Base-by-base conservation (phyloP, 305 asterid genomes). In the Petunia hybrid region DNA sequence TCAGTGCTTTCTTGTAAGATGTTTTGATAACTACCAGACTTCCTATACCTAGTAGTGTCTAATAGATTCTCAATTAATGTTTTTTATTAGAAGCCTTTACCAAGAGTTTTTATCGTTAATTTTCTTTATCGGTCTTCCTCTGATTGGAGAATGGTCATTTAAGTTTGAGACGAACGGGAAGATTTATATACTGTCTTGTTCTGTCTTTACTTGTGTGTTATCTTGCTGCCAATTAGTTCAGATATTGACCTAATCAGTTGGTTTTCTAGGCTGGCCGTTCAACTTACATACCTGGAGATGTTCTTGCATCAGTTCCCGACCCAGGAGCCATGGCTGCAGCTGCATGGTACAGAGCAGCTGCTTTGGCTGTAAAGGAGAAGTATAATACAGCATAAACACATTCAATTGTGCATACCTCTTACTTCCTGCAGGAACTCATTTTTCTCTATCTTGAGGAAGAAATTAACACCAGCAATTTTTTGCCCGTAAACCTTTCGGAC, bases 261-360 rank as follows among this genome's bases (percentile, higher is more conserved):
- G 31, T 69, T 82, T 86, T 90, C 85, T 88, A 96, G 99, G 99
- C 98, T 42, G 99, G 99, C 51, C 94, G 99, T 35, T 94, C 99
- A 55, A 90, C 96, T 0, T 96, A 94, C 67, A 89, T 94, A 63
- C 90, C 97, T 8, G 90, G 90, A 12, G 96, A 89, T 14, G 89
- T 89, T 84, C 97, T 94, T 80, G 91, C 97, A 35, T 88, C 95
- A 12, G 95, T 93, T 48, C 94, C 97, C 0, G 99, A 96, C 80
- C 99, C 99, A 48, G 99, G 99, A 70, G 99, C 99, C 51, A 89
- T 90, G 97, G 99, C 97, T 69, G 98, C 95, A 84, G 97, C 97
- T 81, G 81, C 89, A 41, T 96, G 98, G 99, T 96, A 94, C 89
- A 81, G 81, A 81, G 98, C 98, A 65, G 95, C 97, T n/a, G 97